Evolutionary conservation across 2,329 filamentous ascomycete species (phyloP), one percentile per base, ranked within the genome.

Genomic region (Graphium sp.): DNA sequence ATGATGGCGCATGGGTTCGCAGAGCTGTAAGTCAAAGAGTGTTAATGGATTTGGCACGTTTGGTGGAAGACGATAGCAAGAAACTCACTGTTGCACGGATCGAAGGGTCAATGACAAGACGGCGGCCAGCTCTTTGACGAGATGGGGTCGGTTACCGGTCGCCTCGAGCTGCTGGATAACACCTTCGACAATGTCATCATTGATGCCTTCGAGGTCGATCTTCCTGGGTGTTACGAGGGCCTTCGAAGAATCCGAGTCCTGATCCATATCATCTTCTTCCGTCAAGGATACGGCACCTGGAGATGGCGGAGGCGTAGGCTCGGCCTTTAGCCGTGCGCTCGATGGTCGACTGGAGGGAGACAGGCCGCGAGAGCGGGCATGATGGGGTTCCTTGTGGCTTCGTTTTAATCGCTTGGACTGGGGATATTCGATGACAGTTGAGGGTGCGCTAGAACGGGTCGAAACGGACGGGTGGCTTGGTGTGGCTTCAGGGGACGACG

Each of bases 1-100:
- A 98, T 85, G 42, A 98, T 83, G 33, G 89, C 87, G 45, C 81
- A 83, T 32, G 85, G 87, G 48, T 95, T 95, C 29, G 87, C 84
- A 39, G 89, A 95, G 55, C 89, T 95, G 48, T 32, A 14, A 7
- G 10, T 24, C 18, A 18, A 14, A 21, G 6, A n/a, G 13, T 30
- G 31, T 29, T 13, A 19, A 18, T 17, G 22, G 5, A 14, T 32
- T 5, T 28, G 10, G 22, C 14, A 13, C 8, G 15, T 10, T 16
- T 26, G 17, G 12, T 28, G 18, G 17, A 39, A 22, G 32, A 26
- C 9, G 9, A 13, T 18, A 8, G 25, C n/a, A 13, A 6, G 16
- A 26, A 20, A 69, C 84, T 53, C 73, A 94, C 87, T 87, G 87
- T 58, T 92, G 81, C 34, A 98, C 82, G 38, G n/a, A n/a, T n/a